These are phyloP conservation scores for Penicillium robsamsonii DNA, from an alignment of 495 filamentous ascomycete genomes.

Conservation along the genomic window DNA sequence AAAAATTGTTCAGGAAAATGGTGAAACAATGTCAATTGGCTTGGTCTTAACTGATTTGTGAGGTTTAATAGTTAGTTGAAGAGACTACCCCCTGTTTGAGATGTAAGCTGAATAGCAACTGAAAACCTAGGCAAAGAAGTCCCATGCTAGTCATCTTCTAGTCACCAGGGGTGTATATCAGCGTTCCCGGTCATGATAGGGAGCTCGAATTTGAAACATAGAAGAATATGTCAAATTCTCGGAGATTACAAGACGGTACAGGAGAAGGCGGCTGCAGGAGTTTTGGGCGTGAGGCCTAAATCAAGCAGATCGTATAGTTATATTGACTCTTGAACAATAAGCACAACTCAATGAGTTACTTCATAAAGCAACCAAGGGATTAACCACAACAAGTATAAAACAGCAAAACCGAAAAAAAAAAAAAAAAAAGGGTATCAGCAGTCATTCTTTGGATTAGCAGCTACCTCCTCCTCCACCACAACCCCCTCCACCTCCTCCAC, in stretches of 20 bases:
- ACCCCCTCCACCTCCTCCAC: constrained; percentile 23
- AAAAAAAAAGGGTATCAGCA: background rate
- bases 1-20: background rate
- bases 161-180: background rate
- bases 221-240: too few relatives aligned
- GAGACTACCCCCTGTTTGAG: background rate
- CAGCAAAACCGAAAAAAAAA: background rate
- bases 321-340: background rate
- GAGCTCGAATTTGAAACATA: too few relatives aligned
- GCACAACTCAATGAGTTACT: background rate
- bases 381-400: background rate
- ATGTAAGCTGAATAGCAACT: too few relatives aligned
- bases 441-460: background rate
- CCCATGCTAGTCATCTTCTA: too few relatives aligned
- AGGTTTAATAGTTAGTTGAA: background rate
- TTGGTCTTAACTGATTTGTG: background rate
- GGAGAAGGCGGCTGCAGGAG: too few relatives aligned
- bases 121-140: too few relatives aligned
- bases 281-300: background rate
- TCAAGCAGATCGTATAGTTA: background rate
- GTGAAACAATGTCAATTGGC: background rate
- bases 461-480: constrained; percentile 27
- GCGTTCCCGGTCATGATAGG: too few relatives aligned
- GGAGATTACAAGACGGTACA: too few relatives aligned
- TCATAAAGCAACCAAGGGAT: background rate